phyloP scores from a whole-genome alignment of 1,139 yeast genomes.

The Schizosaccharomyces versatilis region DNA sequence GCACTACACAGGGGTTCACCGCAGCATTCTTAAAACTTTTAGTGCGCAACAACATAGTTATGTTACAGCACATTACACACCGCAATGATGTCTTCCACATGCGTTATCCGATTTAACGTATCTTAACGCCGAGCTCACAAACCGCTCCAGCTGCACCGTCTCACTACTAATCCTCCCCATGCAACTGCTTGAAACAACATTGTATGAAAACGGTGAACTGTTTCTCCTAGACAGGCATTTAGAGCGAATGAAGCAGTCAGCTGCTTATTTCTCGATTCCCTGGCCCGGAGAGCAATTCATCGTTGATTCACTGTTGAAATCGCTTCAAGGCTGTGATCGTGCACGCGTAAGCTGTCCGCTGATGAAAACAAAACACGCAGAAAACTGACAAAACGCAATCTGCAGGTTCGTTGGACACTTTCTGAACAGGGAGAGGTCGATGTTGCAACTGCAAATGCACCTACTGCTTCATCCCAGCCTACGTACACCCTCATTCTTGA shows the following conservation, averaged over 20 bases:
- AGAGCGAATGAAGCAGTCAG: background rate
- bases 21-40: too few species aligned
- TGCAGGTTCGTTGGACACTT: background rate
- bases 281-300: background rate
- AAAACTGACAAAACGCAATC: background rate
- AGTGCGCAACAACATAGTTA: too few species aligned
- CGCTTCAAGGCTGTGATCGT: background rate
- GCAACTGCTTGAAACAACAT: background rate
- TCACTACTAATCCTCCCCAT: background rate
- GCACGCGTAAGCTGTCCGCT: background rate
- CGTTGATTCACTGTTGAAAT: background rate
- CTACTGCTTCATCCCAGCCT: too few species aligned
- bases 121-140: too few species aligned
- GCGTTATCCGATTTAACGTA: too few species aligned
- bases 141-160: too few species aligned
- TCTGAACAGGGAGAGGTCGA: background rate
- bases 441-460: background rate
- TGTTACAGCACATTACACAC: too few species aligned
- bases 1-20: too few species aligned
- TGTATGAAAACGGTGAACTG: background rate
- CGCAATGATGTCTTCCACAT: too few species aligned
- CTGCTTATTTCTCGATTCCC: background rate
- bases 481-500: background rate
- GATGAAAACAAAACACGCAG: background rate
- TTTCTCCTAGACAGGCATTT: background rate